Base-by-base conservation (phyloP, 768 basidiomycete genomes). In the Dioszegia aurantiaca region DNA sequence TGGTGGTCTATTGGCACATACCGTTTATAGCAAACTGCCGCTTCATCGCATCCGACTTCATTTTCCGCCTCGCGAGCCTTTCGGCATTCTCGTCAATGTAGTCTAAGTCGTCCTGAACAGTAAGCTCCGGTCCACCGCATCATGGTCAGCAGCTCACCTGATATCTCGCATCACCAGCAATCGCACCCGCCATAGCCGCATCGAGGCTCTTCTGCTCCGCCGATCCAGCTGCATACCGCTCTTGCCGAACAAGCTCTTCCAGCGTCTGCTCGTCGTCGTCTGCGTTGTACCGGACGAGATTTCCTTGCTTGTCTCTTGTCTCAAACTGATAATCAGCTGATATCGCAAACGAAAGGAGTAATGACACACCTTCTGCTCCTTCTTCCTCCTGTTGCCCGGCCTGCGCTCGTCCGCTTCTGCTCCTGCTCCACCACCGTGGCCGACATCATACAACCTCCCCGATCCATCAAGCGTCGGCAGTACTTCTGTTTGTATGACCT, bases 21-120 rank as follows among this genome's bases (percentile, higher is more conserved):
- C 51, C 93, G 58, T 97, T 85, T 62, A 99, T 89, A 12, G 95
- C 95, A 75, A 97, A 99, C 65, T 91, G 89, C 43, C 93, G 84
- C 75, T 92, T 98, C 87, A 95, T 90, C 21, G 87, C 90, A 69
- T 98, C 94, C 3, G 87, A 85, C 51, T 92, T 88, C 89, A 97
- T 92, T 78, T 94, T 98, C 77, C 90, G 86, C 56, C 93, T 81
- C 37, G 89, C 90, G 0, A 98, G 81, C 64, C 86, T 87, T 69
- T 94, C 94, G 0, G 91, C 92, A 73, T 97, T 94, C 63, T 98
- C 95, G 64, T 99, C 95, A 62, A 95, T 87, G 66, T 98, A 98
- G 44, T 97, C 95, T 30, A 93, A 33, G 23, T 55, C 30, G 19
- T 36, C 28, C 26, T 41, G 40, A 14, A 14, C 6, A 6, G 14